Conservation (phyloP, 352 stramenopile genomes). For the Globisporangium mamillatum region DNA sequence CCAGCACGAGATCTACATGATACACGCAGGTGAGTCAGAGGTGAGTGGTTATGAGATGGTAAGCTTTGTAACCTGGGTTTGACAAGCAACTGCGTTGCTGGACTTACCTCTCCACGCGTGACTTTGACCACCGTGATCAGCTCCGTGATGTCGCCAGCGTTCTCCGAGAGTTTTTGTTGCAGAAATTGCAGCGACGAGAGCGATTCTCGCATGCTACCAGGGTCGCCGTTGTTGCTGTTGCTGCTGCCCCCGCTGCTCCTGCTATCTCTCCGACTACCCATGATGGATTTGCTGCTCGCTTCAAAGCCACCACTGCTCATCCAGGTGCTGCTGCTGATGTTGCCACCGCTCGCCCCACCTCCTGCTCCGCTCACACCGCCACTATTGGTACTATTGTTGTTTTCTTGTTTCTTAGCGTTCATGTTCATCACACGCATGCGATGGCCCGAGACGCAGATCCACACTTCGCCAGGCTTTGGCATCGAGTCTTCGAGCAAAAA, state of each 20-base stretch:
- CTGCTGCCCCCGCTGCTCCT: slow-evolving; percentile 24
- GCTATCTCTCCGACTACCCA: slow-evolving; percentile 28
- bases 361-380: not conserved
- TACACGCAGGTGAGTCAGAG: not conserved
- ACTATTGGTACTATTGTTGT: slow-evolving; percentile 5
- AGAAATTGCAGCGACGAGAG: slow-evolving; percentile 38
- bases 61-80: not conserved
- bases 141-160: slow-evolving; percentile 49
- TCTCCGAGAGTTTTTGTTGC: slow-evolving; percentile 45
- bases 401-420: slow-evolving; percentile 29
- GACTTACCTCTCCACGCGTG: slow-evolving; percentile 54
- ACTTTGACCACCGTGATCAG: slow-evolving; percentile 77
- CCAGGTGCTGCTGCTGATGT: not conserved
- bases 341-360: not conserved
- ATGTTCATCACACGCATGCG: slow-evolving; percentile 32
- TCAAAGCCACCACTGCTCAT: not conserved
- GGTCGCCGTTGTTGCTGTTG: slow-evolving; percentile 17
- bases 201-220: slow-evolving; percentile 18
- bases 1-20: slow-evolving; percentile 60
- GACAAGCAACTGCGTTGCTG: not conserved
- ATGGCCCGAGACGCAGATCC: slow-evolving; percentile 62
- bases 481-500: slow-evolving; percentile 75
- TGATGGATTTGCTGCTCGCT: slow-evolving; percentile 8
- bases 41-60: not conserved
- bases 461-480: slow-evolving; percentile 74